Percentiles rank a stretch among this genome's conserved stretches.
Conservation (phyloP, 2,329 filamentous ascomycete species). For the Scedosporium boydii region DNA sequence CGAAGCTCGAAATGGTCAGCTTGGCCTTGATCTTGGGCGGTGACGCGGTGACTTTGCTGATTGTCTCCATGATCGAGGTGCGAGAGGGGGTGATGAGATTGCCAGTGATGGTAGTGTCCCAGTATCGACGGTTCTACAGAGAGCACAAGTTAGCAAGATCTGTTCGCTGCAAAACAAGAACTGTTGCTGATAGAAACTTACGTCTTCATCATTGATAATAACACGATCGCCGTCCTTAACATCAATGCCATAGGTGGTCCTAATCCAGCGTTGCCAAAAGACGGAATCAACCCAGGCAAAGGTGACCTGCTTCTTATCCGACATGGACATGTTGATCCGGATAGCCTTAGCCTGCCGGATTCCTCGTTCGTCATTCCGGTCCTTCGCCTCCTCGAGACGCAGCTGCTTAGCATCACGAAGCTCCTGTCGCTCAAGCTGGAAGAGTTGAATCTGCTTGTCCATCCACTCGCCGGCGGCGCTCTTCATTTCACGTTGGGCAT, state of each 20-base stretch:
- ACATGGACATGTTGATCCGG: slow-evolving; percentile 80
- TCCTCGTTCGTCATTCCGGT: slow-evolving; percentile 81
- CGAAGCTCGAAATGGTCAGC: slow-evolving; percentile 63
- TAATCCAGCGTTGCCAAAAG: slow-evolving; percentile 96
- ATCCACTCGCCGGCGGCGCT: slow-evolving; percentile 95
- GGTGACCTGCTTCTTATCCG: slow-evolving; percentile 76
- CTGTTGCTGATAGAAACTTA: slow-evolving; percentile 38
- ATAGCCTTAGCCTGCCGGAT: slow-evolving; percentile 82
- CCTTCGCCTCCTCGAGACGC: slow-evolving; percentile 91
- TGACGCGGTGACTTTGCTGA: slow-evolving; percentile 59
- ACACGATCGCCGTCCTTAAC: slow-evolving; percentile 82
- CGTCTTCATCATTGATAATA: slow-evolving; percentile 94
- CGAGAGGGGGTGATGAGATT: slow-evolving; percentile 84
- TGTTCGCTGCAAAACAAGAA: background rate
- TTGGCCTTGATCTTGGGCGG: slow-evolving; percentile 67
- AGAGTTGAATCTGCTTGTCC: slow-evolving; percentile 85
- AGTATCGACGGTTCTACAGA: slow-evolving; percentile 76
- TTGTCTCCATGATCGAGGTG: slow-evolving; percentile 82
- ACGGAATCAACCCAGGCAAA: slow-evolving; percentile 97
- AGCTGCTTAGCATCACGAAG: slow-evolving; percentile 90
- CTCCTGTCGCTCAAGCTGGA: slow-evolving; percentile 88
- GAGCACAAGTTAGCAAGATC: slow-evolving; percentile 15
- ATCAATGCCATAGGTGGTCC: slow-evolving; percentile 89
- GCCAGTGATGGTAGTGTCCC: slow-evolving; percentile 84
- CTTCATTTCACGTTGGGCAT: slow-evolving; percentile 83